phyloP scores from a whole-genome alignment of 805 yeast genomes.

The Saccharomycopsis javanensis region DNA sequence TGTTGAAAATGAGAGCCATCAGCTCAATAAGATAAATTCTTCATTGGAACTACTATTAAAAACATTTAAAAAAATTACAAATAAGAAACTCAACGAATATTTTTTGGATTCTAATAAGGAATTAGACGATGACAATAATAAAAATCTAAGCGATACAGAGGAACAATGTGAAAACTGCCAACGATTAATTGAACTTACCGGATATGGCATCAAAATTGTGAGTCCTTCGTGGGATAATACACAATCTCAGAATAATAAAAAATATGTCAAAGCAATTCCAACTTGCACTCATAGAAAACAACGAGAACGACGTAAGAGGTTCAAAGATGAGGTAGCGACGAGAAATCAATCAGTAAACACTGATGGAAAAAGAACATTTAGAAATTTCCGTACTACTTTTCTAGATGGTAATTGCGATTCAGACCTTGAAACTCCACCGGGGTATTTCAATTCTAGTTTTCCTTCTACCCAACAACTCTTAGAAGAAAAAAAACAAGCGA shows the following conservation, averaged over 20 bases:
- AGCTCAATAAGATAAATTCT: not conserved
- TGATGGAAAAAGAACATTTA: not conserved
- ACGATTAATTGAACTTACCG: constrained; percentile 7
- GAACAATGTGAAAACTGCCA: constrained; percentile 11
- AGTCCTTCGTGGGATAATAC: constrained; percentile 17
- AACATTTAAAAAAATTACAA: not conserved
- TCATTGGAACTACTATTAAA: not conserved
- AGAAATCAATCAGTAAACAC: not conserved
- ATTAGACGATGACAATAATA: not conserved
- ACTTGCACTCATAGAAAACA: not conserved
- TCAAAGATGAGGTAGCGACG: not conserved
- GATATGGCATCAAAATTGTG: constrained; percentile 8
- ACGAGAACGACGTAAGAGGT: not conserved
- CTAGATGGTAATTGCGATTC: not conserved
- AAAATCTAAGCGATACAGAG: not conserved
- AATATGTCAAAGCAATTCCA: not conserved
- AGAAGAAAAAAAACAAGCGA: constrained; percentile 7
- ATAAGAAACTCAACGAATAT: not conserved
- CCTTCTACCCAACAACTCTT: constrained; percentile 15
- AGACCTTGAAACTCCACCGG: constrained; percentile 12
- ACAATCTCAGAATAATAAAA: not conserved
- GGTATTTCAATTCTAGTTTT: constrained; percentile 15
- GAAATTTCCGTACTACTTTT: not conserved
- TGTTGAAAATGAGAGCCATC: not conserved
- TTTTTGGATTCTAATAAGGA: not conserved